Evolutionary conservation across 441 rosid genomes (phyloP).

Genomic region (Mallotus repandus): DNA sequence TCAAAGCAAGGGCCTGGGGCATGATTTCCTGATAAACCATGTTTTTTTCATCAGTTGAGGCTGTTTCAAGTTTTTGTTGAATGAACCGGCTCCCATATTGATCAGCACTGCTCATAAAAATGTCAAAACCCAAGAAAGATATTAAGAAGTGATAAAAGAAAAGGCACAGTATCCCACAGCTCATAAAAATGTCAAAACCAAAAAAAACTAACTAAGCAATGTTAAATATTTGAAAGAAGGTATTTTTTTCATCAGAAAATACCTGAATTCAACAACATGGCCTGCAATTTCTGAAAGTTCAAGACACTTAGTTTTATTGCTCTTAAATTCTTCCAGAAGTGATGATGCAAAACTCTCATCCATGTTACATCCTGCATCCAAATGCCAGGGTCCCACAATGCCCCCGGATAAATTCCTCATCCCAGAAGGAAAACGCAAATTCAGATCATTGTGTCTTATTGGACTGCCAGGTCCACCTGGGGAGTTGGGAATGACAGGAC

Average conservation of each 20-base stretch:
- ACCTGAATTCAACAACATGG: slow-evolving; percentile 86
- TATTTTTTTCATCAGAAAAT: neutral
- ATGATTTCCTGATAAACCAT: slow-evolving; percentile 68
- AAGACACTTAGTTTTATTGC: slow-evolving; percentile 66
- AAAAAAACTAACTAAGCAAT: too few species aligned
- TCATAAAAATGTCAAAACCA: too few species aligned
- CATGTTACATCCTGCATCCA: slow-evolving; percentile 42
- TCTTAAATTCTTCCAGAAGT: slow-evolving; percentile 65
- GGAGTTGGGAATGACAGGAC: slow-evolving; percentile 46
- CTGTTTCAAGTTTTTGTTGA: slow-evolving; percentile 81
- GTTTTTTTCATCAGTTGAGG: slow-evolving; percentile 57
- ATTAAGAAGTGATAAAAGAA: slow-evolving; percentile 1
- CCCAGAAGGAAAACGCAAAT: slow-evolving; percentile 51
- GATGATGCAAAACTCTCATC: slow-evolving; percentile 55
- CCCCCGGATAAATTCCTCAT: slow-evolving; percentile 50
- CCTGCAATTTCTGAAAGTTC: slow-evolving; percentile 68
- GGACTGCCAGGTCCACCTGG: slow-evolving; percentile 59
- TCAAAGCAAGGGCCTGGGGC: slow-evolving; percentile 62
- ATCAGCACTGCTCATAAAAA: slow-evolving; percentile 50
- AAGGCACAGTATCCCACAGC: neutral
- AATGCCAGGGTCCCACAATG: slow-evolving; percentile 57
- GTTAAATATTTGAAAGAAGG: too few species aligned
- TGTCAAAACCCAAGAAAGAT: slow-evolving; percentile 10
- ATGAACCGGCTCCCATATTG: slow-evolving; percentile 81
- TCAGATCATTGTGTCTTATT: slow-evolving; percentile 44